Base-by-base conservation (phyloP, 2,329 filamentous ascomycete species). In the Cucurbitaria berberidis region DNA sequence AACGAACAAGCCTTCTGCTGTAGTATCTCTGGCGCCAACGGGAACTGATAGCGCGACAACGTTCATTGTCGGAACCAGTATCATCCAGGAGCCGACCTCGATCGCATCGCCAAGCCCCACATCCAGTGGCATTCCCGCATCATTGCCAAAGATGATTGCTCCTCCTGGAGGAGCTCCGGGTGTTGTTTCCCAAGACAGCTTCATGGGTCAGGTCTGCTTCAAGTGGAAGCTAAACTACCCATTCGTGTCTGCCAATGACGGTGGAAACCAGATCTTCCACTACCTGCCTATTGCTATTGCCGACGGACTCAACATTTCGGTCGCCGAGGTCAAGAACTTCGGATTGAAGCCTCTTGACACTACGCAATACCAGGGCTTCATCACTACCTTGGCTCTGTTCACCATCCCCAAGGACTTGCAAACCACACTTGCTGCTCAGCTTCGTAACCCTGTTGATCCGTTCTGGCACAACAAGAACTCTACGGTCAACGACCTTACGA, bases 131-230 rank as follows among this genome's bases (percentile, higher is more conserved):
- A 78, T 91, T 48, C 88, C 90, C 0, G 84, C 85, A 0, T 80
- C 81, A 30, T 81, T 96, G 53, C 92, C 92, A 18, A 86, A 85
- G 66, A 84, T 90, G 38, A 93, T 97, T 60, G 84, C 87, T 24
- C 91, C 91, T 8, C 84, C 86, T 35, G 81, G 83, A 50, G 83
- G 84, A 26, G 81, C 83, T 43, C 79, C 81, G 18, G 54, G 77
- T 4, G 56, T 63, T 7, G 74, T 81, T 16, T 89, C 90, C 0
- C 76, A 81, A 3, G 89, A 90, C 62, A 86, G 84, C 0, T 86
- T 85, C 3, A 76, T 90, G 63, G 88, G 96, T 63, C 91, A 96
- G 72, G 83, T 98, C 58, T 95, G 90, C 29, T 97, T 98, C 82
- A 80, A 85, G 46, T 89, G 86, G 68, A 84, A 85, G 1, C 82